Percentiles rank a stretch among this genome's conserved stretches.
These are phyloP conservation scores for Crithidia mellificae DNA, from an alignment of 208 protist genomes.

Conservation along the genomic window DNA sequence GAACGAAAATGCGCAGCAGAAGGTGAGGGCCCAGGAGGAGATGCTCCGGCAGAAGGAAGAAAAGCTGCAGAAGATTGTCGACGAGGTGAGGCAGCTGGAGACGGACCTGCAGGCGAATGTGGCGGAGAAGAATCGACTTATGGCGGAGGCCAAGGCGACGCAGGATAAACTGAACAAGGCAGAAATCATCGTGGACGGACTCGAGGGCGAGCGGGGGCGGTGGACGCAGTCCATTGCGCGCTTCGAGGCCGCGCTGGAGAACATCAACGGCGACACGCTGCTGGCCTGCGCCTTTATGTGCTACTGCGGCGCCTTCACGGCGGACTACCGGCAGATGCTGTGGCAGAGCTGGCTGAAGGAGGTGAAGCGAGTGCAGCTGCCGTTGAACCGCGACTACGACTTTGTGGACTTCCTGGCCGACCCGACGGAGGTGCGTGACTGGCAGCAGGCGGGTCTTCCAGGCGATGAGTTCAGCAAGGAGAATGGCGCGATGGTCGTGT, in stretches of 20 bases:
- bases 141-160: constrained; percentile 92
- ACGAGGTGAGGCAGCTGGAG: constrained; percentile 93
- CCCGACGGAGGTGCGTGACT: constrained; percentile 96
- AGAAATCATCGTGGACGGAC: constrained; percentile 95
- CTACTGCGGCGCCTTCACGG: constrained; percentile 97
- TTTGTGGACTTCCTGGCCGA: constrained; percentile 95
- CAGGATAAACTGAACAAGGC: constrained; percentile 97
- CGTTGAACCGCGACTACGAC: constrained; percentile 86
- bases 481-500: constrained; percentile 97
- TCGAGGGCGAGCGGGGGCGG: constrained; percentile 96
- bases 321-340: constrained; percentile 93
- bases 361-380: constrained; percentile 80
- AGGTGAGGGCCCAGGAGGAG: constrained; percentile 94
- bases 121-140: constrained; percentile 92
- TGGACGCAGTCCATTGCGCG: constrained; percentile 95
- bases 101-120: constrained; percentile 88
- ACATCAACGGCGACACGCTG: constrained; percentile 96
- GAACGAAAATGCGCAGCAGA: constrained; percentile 93
- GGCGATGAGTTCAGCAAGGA: constrained; percentile 96
- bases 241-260: constrained; percentile 89
- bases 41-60: constrained; percentile 93
- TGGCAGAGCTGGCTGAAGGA: constrained; percentile 93
- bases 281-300: constrained; percentile 96
- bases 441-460: constrained; percentile 97
- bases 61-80: constrained; percentile 92